A percentile compares a stretch with the other conserved stretches of the same genome.
Evolutionary conservation across 2,329 filamentous ascomycete genomes (phyloP).

Genomic region (Claviceps arundinis): DNA sequence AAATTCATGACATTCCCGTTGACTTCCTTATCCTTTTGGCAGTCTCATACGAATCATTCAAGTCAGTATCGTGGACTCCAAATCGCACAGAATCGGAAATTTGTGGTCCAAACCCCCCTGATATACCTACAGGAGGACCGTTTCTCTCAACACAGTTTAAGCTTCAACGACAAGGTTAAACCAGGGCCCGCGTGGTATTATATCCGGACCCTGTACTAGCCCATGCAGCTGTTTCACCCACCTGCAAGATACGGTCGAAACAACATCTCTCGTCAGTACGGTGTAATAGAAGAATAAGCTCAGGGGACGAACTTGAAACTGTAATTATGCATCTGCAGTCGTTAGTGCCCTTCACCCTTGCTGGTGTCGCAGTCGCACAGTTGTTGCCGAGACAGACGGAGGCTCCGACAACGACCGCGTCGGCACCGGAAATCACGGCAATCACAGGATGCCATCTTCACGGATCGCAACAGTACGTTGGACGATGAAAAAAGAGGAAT

Average conservation of each 20-base stretch:
- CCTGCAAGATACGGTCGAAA: background rate
- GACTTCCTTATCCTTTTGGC: background rate
- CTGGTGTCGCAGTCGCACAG: slow-evolving; percentile 8
- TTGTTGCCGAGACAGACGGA: slow-evolving; percentile 19
- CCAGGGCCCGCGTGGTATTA: background rate
- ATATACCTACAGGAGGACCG: background rate
- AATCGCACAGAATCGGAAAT: background rate
- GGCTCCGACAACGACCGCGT: slow-evolving; percentile 13
- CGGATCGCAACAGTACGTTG: slow-evolving; percentile 22
- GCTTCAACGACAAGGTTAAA: slow-evolving; percentile 2
- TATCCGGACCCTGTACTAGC: background rate
- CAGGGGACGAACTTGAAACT: background rate
- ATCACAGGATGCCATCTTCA: slow-evolving; percentile 30
- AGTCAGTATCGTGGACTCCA: background rate
- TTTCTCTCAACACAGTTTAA: background rate
- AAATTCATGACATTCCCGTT: background rate
- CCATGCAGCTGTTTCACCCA: background rate
- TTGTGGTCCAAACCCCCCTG: background rate
- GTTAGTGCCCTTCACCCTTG: background rate
- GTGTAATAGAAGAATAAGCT: background rate
- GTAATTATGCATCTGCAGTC: slow-evolving; percentile 1
- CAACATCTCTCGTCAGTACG: background rate
- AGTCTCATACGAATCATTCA: background rate
- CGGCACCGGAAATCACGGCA: slow-evolving; percentile 19
- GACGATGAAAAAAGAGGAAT: too few species aligned